A percentile compares a stretch with the other conserved stretches of the same genome.
Conservation (phyloP, 1,284 basidiomycete genomes). For the Apiotrichum mycotoxinovorans region DNA sequence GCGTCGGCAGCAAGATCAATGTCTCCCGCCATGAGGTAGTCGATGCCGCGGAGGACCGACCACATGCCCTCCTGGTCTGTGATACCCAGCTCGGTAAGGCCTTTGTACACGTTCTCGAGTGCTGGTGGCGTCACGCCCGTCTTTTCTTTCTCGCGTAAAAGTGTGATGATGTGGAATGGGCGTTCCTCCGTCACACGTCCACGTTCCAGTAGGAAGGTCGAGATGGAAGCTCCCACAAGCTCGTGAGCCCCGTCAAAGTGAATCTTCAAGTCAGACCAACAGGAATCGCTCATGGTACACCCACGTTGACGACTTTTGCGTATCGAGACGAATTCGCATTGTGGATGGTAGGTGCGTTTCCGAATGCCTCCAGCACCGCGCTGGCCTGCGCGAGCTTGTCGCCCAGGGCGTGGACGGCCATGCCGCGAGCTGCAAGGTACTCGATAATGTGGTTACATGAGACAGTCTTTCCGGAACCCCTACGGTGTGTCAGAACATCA, state of each 20-base stretch:
- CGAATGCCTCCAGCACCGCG: conserved; percentile 19
- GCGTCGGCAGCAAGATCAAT: conserved; percentile 5
- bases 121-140: conserved; percentile 7
- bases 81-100: conserved; percentile 13
- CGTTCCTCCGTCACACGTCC: conserved; percentile 18
- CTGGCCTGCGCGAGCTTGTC: conserved; percentile 15
- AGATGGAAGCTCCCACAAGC: conserved; percentile 17
- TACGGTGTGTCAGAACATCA: background rate
- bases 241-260: conserved; percentile 11
- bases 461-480: conserved; percentile 22
- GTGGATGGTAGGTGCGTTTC: conserved; percentile 21
- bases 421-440: conserved; percentile 17
- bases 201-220: conserved; percentile 20
- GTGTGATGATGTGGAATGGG: conserved; percentile 20
- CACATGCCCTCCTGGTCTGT: conserved; percentile 14
- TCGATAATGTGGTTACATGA: conserved; percentile 21
- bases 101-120: conserved; percentile 9
- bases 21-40: conserved; percentile 13
- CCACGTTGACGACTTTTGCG: conserved; percentile 22
- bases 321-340: conserved; percentile 23
- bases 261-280: conserved; percentile 10
- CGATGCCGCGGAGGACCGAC: conserved; percentile 17
- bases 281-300: background rate
- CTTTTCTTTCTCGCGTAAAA: conserved; percentile 11
- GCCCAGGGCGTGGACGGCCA: conserved; percentile 6